These are phyloP conservation scores for Celoporthe dispersa DNA, from an alignment of 2,329 filamentous ascomycete genomes.

Conservation along the genomic window DNA sequence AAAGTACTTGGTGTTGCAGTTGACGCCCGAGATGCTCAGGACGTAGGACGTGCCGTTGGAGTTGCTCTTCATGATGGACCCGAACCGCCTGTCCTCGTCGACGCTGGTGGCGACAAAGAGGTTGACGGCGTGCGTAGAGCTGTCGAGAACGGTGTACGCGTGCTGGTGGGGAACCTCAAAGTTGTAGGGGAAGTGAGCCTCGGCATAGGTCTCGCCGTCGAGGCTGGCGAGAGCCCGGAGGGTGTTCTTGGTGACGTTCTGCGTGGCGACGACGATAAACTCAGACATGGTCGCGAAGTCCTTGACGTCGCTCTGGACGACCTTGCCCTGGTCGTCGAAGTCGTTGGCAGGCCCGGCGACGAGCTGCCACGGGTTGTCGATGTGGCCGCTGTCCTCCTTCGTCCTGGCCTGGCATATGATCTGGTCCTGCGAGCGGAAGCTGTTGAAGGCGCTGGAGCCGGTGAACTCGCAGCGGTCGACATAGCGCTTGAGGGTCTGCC, in stretches of 20 bases:
- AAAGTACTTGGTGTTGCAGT: slow-evolving; percentile 75
- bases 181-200: slow-evolving; percentile 83
- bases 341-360: slow-evolving; percentile 70
- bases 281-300: slow-evolving; percentile 95
- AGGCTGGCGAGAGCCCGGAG: slow-evolving; percentile 82
- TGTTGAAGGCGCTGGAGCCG: slow-evolving; percentile 59
- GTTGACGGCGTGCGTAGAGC: slow-evolving; percentile 92
- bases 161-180: slow-evolving; percentile 78
- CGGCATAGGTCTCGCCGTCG: slow-evolving; percentile 80
- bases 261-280: slow-evolving; percentile 87
- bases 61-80: slow-evolving; percentile 95
- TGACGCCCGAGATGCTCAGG: slow-evolving; percentile 78
- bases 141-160: slow-evolving; percentile 92
- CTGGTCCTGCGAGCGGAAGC: slow-evolving; percentile 55
- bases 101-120: slow-evolving; percentile 85
- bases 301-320: slow-evolving; percentile 72
- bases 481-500: slow-evolving; percentile 75
- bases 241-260: slow-evolving; percentile 68
- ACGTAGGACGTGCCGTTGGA: slow-evolving; percentile 97
- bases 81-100: slow-evolving; percentile 68
- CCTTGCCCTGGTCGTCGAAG: slow-evolving; percentile 69
- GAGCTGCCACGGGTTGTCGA: slow-evolving; percentile 67
- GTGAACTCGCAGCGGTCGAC: slow-evolving; percentile 88
- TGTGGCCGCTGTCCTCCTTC: slow-evolving; percentile 65
- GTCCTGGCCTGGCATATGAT: slow-evolving; percentile 67